A percentile compares a stretch with the other conserved stretches of the same genome.
Conservation (phyloP, 2,329 filamentous ascomycete genomes). For the Colletotrichum sublineola region DNA sequence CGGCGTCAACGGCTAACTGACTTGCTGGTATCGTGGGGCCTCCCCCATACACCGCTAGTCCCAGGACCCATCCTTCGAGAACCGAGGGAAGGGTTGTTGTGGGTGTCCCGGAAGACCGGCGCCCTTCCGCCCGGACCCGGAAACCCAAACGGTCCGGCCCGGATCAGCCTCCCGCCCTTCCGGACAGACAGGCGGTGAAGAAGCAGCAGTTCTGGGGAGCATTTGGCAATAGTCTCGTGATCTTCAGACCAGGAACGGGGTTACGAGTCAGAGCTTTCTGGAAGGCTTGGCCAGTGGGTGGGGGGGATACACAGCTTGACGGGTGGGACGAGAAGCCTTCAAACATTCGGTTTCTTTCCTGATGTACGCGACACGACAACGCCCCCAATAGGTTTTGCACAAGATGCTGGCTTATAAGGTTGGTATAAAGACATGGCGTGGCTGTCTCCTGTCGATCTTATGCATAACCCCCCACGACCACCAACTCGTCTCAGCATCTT, state of each 20-base stretch:
- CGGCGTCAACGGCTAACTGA: neutral
- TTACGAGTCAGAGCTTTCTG: neutral
- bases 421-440: neutral
- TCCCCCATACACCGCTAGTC: constrained; percentile 18
- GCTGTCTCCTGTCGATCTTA: constrained; percentile 10
- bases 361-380: neutral
- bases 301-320: neutral
- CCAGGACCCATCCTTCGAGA: neutral
- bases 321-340: neutral
- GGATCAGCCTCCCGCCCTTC: constrained; percentile 18
- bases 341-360: neutral
- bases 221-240: neutral
- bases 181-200: constrained; percentile 37
- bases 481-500: neutral
- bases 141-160: constrained; percentile 31
- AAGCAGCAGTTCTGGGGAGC: neutral
- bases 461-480: neutral
- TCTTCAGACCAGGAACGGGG: neutral
- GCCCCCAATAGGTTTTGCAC: neutral
- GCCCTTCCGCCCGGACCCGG: constrained; percentile 17
- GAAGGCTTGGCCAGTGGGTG: neutral
- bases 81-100: neutral
- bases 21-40: no score
- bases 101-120: neutral
- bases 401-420: neutral